Conservation (phyloP, 1,284 basidiomycete genomes). For the Mycosarcoma mackinlayi region DNA sequence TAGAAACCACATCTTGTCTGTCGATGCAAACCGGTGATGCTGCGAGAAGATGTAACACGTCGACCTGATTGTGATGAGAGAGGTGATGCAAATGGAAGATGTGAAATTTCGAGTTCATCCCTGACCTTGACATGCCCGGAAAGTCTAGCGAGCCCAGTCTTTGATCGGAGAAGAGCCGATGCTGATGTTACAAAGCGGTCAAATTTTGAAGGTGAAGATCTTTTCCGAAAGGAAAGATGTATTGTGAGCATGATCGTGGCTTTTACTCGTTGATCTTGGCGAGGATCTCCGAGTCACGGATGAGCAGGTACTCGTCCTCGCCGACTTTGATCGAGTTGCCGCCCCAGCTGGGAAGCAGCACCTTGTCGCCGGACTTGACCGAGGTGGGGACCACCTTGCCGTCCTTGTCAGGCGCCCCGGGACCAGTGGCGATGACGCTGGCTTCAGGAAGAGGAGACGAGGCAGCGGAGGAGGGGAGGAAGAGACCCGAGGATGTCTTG, state of each 20-base stretch:
- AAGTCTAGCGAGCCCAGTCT: neutral
- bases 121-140: neutral
- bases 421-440: conserved; percentile 93
- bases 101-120: conserved; percentile 12
- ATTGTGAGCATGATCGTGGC: neutral
- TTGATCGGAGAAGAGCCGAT: neutral
- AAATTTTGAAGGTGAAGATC: too few relatives aligned
- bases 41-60: too few relatives aligned
- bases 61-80: conserved; percentile 9
- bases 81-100: conserved; percentile 7
- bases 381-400: conserved; percentile 81
- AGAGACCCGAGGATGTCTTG: conserved; percentile 76
- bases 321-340: conserved; percentile 95
- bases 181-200: conserved; percentile 28
- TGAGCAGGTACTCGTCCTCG: conserved; percentile 95
- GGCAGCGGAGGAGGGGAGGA: conserved; percentile 89
- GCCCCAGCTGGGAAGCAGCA: conserved; percentile 94
- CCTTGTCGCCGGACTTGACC: conserved; percentile 89
- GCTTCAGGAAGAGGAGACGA: conserved; percentile 89
- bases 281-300: conserved; percentile 94
- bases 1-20: neutral
- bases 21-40: too few relatives aligned
- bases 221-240: too few relatives aligned
- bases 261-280: conserved; percentile 93
- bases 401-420: conserved; percentile 87